Evolutionary conservation across 78 protist genomes (phyloP).

Genomic region (Chrysochromulina parva): DNA sequence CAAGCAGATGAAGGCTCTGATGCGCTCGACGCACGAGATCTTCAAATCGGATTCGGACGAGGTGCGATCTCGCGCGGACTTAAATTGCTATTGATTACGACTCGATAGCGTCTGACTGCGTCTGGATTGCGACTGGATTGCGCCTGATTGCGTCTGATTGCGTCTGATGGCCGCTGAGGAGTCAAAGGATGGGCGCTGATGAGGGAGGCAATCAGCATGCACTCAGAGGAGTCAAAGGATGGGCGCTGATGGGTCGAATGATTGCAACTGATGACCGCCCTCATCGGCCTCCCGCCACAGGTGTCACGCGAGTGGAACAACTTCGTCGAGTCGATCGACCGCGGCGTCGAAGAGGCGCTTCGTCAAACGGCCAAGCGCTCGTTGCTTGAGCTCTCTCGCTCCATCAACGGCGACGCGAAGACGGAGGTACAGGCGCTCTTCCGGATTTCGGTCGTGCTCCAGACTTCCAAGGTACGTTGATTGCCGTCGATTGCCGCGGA

Average conservation of each 20-base stretch:
- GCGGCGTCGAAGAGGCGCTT: constrained; percentile 63
- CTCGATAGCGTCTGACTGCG: too few relatives aligned
- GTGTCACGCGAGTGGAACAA: constrained; percentile 51
- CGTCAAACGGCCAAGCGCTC: constrained; percentile 43
- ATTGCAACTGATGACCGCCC: too few relatives aligned
- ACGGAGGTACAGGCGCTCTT: constrained; percentile 49
- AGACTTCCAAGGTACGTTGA: constrained; percentile 27
- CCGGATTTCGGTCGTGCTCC: constrained; percentile 14
- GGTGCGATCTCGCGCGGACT: constrained; percentile 33
- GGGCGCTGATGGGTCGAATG: too few relatives aligned
- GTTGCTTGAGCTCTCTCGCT: constrained; percentile 39
- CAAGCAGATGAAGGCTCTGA: background rate
- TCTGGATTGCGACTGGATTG: too few relatives aligned
- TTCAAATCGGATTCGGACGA: constrained; percentile 51
- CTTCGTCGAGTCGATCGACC: constrained; percentile 61
- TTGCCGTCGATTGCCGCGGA: constrained; percentile 42
- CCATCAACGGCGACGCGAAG: constrained; percentile 43
- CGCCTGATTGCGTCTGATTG: too few relatives aligned
- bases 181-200: too few relatives aligned
- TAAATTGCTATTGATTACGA: too few relatives aligned
- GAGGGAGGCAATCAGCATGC: too few relatives aligned
- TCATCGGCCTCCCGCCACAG: too few relatives aligned
- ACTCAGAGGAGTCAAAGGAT: too few relatives aligned
- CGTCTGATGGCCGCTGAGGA: too few relatives aligned
- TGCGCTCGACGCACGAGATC: constrained; percentile 15